Evolutionary conservation across 805 yeast species (phyloP).

Genomic region (Metschnikowia lunata): DNA sequence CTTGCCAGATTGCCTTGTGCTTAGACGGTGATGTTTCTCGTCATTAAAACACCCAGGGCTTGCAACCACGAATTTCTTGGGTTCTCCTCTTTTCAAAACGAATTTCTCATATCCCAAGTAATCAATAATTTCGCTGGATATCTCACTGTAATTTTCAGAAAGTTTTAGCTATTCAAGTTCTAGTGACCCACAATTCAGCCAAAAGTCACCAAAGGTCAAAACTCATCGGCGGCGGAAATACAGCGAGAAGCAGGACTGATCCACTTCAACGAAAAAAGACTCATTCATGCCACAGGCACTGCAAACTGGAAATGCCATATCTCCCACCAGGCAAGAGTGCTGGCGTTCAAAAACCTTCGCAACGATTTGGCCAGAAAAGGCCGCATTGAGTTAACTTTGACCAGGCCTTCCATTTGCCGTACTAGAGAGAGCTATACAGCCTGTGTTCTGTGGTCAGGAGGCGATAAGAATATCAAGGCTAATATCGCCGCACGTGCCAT

Average conservation of each 20-base stretch:
- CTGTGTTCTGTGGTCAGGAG: slow-evolving; percentile 8
- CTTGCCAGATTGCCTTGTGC: no score
- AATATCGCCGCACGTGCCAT: no score
- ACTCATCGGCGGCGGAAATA: neutral
- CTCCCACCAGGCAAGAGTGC: slow-evolving; percentile 2
- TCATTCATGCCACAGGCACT: neutral
- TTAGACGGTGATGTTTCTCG: no score
- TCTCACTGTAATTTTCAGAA: no score
- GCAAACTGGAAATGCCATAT: neutral
- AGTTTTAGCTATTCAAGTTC: no score
- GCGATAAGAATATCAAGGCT: neutral
- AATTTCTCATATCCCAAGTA: no score
- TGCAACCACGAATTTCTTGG: no score
- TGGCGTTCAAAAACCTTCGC: neutral
- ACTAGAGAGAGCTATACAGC: neutral
- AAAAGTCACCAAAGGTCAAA: no score
- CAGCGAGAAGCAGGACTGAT: neutral
- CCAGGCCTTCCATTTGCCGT: neutral
- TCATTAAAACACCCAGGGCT: no score
- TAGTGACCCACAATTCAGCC: no score
- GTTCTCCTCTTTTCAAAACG: no score
- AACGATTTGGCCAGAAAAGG: neutral
- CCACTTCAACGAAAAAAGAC: neutral
- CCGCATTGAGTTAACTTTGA: neutral
- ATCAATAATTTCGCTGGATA: no score